Evolutionary conservation across 2,329 filamentous ascomycete genomes (phyloP).

Genomic region (Cytospora leucostoma): DNA sequence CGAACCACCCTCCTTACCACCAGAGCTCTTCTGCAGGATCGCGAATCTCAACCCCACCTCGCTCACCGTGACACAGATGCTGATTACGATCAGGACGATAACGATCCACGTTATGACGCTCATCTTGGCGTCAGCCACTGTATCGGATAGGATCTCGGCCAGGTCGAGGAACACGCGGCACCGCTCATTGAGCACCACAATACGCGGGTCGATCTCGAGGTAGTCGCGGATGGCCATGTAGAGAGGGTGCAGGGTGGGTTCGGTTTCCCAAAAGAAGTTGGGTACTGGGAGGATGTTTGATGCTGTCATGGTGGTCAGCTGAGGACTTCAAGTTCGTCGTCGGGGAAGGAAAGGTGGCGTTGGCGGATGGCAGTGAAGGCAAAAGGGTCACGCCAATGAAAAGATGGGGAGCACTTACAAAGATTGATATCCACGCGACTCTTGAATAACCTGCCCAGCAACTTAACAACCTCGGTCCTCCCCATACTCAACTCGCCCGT

Average conservation of each 20-base stretch:
- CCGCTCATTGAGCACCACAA: constrained; percentile 94
- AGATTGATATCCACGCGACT: constrained; percentile 96
- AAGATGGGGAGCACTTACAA: constrained; percentile 60
- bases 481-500: constrained; percentile 92
- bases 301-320: constrained; percentile 52
- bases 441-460: constrained; percentile 87
- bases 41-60: constrained; percentile 87
- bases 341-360: neutral
- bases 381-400: neutral
- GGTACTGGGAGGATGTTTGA: constrained; percentile 95
- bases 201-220: constrained; percentile 93
- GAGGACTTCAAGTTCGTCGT: neutral
- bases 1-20: constrained; percentile 9
- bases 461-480: constrained; percentile 86
- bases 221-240: constrained; percentile 96
- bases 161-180: constrained; percentile 96
- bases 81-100: constrained; percentile 88
- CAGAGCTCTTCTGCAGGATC: constrained; percentile 56
- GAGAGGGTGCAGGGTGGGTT: constrained; percentile 90
- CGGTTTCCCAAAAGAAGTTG: constrained; percentile 98
- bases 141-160: constrained; percentile 90
- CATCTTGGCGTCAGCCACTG: constrained; percentile 92
- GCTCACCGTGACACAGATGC: constrained; percentile 85
- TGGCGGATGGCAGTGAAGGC: neutral
- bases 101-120: constrained; percentile 97